Conservation (phyloP, 2,329 filamentous ascomycete genomes). For the Didymella pinodella region DNA sequence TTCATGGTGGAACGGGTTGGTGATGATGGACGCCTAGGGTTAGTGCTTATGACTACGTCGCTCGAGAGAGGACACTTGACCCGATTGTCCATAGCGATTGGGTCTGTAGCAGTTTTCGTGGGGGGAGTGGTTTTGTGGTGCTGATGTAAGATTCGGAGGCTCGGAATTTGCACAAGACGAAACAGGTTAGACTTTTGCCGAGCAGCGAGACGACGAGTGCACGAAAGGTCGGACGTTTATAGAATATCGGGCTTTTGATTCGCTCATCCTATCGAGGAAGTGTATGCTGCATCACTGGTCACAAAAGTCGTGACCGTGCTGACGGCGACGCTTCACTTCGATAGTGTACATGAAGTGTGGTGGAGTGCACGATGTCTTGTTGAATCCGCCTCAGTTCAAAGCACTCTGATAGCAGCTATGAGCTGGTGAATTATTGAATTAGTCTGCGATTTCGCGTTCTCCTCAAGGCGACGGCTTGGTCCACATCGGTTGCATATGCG, state of each 20-base stretch:
- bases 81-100: neutral
- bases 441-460: neutral
- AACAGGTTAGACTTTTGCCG: neutral
- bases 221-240: neutral
- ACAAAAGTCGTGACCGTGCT: neutral
- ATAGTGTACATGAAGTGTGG: neutral
- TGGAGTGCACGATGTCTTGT: neutral
- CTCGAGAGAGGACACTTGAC: neutral
- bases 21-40: constrained; percentile 8
- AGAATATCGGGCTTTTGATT: neutral
- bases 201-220: neutral
- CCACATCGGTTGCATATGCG: constrained; percentile 11
- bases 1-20: neutral
- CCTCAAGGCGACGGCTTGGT: constrained; percentile 8
- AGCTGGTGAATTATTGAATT: neutral
- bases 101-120: neutral
- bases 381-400: neutral
- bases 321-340: neutral
- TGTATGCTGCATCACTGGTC: neutral
- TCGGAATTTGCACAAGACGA: neutral
- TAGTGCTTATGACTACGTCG: constrained; percentile 11
- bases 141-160: constrained; percentile 12
- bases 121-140: neutral
- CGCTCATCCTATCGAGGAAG: too few species aligned
- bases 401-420: neutral